Conservation (phyloP, 2,329 filamentous ascomycete species). For the Colletotrichum nymphaeae region DNA sequence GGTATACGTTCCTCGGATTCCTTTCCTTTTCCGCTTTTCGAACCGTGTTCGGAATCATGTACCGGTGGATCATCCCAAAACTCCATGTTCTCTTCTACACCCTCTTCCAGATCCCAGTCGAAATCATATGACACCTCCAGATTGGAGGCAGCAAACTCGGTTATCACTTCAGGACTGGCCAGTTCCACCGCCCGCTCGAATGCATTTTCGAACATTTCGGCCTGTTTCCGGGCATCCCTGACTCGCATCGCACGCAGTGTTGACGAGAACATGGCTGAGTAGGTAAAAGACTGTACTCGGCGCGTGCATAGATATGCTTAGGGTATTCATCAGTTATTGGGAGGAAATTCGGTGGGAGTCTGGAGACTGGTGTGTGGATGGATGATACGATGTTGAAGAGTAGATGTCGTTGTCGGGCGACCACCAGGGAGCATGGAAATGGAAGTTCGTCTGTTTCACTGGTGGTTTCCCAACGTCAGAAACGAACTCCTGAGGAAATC, state of each 20-base stretch:
- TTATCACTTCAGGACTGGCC: constrained; percentile 45
- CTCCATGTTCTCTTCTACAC: too few species aligned
- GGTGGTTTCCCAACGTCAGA: background rate
- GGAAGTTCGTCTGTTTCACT: background rate
- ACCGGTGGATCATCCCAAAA: background rate
- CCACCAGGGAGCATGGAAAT: background rate
- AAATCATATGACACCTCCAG: background rate
- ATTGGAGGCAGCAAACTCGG: background rate
- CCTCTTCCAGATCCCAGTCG: background rate
- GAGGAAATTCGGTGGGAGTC: background rate
- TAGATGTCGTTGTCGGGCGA: background rate
- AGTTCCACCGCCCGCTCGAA: background rate
- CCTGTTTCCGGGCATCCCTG: background rate
- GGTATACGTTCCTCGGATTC: background rate
- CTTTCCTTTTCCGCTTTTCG: background rate
- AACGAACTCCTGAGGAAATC: background rate
- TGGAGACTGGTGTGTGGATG: background rate
- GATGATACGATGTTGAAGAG: background rate
- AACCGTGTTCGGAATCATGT: background rate
- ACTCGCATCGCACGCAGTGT: background rate
- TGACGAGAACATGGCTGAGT: background rate
- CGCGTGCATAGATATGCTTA: background rate
- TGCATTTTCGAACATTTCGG: background rate
- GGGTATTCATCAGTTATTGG: background rate
- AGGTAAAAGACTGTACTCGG: background rate